Base-by-base conservation (phyloP, 768 basidiomycete species). In the Tulasnella sp. region DNA sequence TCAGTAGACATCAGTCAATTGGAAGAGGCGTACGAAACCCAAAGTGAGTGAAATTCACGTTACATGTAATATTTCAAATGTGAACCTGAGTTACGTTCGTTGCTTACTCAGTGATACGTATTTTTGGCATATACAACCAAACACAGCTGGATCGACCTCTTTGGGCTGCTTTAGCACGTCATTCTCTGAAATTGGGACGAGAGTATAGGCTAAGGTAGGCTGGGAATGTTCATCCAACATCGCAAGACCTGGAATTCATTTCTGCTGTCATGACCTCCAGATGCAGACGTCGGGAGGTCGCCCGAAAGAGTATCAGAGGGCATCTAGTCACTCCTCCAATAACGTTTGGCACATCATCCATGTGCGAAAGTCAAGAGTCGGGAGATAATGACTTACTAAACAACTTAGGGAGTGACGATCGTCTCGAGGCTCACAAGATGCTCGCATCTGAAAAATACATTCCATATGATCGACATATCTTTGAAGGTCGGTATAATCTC, bases 141-240 rank as follows among this genome's bases (percentile, higher is more conserved):
- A 67, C 67, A 0, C 72, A 74, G 53, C 57, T 74, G 28, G 67
- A 70, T 39, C 53, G 61, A 4, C 65, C 67, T 4, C 63, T 75
- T 24, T 76, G 76, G 75, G 68, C 70, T n/a, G 60, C 65, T 0
- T 60, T 78, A 40, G 67, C 70, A 1, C 58, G 59, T 5, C 72
- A 73, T 41, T 63, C 74, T 5, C 58, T 58, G 3, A 62, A 66
- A 3, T 70, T 65, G 37, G 74, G 76, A 16, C 69, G 66, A 48
- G 74, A 76, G 54, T 83, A 84, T 52, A 65, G 65, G 27, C 63
- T 64, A 19, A 69, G 78, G 79, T 77, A 22, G 2, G 50, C 13
- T 15, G 20, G n/a, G 20, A 7, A 12, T 15, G 33, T n/a, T n/a
- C n/a, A n/a, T n/a, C 15, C 13, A 12, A n/a, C n/a, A n/a, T n/a